Base-by-base conservation (phyloP, 768 basidiomycete species). In the Boletus speciosus region DNA sequence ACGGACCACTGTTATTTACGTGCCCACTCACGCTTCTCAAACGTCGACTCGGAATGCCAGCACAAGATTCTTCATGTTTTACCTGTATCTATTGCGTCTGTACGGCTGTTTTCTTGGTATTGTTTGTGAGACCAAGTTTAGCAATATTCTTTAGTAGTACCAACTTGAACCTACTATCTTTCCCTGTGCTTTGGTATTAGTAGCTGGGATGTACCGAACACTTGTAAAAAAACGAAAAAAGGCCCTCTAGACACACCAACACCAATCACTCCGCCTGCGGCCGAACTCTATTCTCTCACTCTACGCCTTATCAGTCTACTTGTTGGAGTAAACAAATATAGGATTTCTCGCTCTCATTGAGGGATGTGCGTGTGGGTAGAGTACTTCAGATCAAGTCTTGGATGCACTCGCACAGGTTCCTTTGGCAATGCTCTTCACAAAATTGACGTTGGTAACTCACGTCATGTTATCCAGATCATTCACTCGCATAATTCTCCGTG, bases 401-500 rank as follows among this genome's bases (percentile, higher is more conserved):
- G 5, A 14, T 16, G 6, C 36, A 9, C 36, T 4, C 46, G 15
- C 16, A 23, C 23, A 32, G 7, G 9, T 25, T 35, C 36, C 19
- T 31, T 40, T 14, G 27, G 14, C 23, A 21, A n/a, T 16, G 45
- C 25, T 51, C 25, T 37, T 15, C 16, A 47, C 25, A 37, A n/a
- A n/a, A 27, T n/a, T 14, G 19, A 27, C 37, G 10, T 31, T 23
- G 10, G 1, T 10, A 25, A 37, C 48, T 39, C 32, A 23, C 48
- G 11, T 40, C 56, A 65, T 70, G 68, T 48, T 51, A 25, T 62
- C 63, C 36, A 54, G 44, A 47, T 64, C 69, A 37, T 89, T 82
- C 73, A 86, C 81, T 52, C 81, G 78, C 34, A 80, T 94, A 67
- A 83, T 90, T 36, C 84, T 97, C 53, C 81, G 93, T 25, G 93